Conservation (phyloP, 208 protist genomes). For the Leishmania aethiopica region DNA sequence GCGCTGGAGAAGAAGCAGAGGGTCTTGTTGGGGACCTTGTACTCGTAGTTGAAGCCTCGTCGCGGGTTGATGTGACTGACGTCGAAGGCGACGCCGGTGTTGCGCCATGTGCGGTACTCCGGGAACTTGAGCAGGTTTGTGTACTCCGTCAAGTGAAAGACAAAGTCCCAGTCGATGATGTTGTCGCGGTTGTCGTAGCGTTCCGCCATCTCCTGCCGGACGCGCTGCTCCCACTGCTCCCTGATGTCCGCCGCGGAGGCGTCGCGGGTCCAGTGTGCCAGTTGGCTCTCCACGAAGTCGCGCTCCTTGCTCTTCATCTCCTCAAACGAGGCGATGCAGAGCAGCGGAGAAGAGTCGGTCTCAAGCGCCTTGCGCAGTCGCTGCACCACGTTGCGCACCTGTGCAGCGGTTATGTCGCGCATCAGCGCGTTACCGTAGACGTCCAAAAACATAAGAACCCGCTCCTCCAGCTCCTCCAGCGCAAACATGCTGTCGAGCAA, state of each 20-base stretch:
- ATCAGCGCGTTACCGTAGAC: constrained; percentile 80
- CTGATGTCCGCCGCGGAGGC: constrained; percentile 53
- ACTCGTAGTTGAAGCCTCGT: constrained; percentile 74
- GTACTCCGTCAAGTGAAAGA: constrained; percentile 86
- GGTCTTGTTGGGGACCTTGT: constrained; percentile 85
- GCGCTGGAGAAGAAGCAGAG: constrained; percentile 81
- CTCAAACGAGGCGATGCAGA: constrained; percentile 45
- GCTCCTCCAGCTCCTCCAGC: constrained; percentile 88
- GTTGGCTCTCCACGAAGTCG: constrained; percentile 88
- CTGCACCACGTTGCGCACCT: constrained; percentile 71
- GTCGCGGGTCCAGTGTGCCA: constrained; percentile 76
- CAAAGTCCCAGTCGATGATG: constrained; percentile 94
- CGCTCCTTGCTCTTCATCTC: constrained; percentile 89
- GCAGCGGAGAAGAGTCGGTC: constrained; percentile 39
- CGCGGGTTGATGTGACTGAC: constrained; percentile 87
- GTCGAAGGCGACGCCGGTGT: constrained; percentile 88
- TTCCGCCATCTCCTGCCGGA: constrained; percentile 91
- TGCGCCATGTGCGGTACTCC: constrained; percentile 90
- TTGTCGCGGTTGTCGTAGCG: constrained; percentile 93
- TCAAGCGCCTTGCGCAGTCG: constrained; percentile 51
- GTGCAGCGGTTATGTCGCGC: constrained; percentile 80
- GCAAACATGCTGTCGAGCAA: constrained; percentile 89
- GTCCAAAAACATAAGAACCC: constrained; percentile 91
- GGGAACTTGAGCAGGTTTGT: constrained; percentile 87
- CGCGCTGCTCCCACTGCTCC: constrained; percentile 60